A percentile compares a stretch with the other conserved stretches of the same genome.
These are phyloP conservation scores for Tylopilus vinaceipallidus DNA, from an alignment of 768 basidiomycete genomes.

Conservation along the genomic window DNA sequence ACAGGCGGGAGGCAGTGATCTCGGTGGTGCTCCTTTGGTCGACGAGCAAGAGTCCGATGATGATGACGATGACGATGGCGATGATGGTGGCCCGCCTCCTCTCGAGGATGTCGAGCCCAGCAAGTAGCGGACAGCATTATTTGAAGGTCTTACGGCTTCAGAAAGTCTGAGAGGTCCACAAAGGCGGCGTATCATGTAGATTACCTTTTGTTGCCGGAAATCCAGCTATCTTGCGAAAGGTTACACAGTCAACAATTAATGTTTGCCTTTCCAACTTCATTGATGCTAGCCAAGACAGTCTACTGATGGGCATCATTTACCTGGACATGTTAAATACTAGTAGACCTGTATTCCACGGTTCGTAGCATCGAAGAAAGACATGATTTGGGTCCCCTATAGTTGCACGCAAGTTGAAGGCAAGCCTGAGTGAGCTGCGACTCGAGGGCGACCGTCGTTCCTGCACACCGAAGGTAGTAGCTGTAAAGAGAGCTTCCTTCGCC, in stretches of 20 bases:
- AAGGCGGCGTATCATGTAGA: conserved; percentile 20
- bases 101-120: conserved; percentile 65
- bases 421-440: too few species aligned
- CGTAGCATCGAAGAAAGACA: too few species aligned
- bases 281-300: too few species aligned
- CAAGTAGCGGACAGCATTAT: conserved; percentile 1
- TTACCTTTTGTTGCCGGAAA: conserved; percentile 7
- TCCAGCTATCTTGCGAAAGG: not conserved
- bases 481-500: not conserved
- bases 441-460: not conserved
- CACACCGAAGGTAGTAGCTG: not conserved
- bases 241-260: not conserved
- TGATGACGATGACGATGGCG: conserved; percentile 46
- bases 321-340: too few species aligned
- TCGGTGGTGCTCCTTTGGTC: conserved; percentile 18
- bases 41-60: conserved; percentile 26
- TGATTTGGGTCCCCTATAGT: too few species aligned
- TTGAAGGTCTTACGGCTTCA: not conserved
- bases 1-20: conserved; percentile 24
- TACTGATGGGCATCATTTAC: too few species aligned
- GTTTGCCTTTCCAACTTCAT: not conserved
- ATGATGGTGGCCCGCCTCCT: conserved; percentile 74
- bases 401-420: too few species aligned
- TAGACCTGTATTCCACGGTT: too few species aligned
- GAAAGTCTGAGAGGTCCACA: not conserved